These are phyloP conservation scores for Talinum fruticosum DNA, from an alignment of 148 eudicot genomes.

Conservation along the genomic window DNA sequence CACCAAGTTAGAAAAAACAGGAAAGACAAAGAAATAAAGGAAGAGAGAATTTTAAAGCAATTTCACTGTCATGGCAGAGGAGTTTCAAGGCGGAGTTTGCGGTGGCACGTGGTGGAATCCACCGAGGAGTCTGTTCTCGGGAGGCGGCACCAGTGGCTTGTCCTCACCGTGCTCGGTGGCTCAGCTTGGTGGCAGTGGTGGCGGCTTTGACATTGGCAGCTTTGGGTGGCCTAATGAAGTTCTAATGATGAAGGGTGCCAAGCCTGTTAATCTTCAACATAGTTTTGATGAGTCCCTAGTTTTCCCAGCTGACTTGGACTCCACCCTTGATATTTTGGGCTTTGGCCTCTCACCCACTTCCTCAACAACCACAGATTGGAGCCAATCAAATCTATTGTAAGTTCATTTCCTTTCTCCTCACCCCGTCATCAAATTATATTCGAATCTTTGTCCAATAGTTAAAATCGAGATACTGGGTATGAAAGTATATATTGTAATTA, in stretches of 20 bases:
- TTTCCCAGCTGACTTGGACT: constrained; percentile 38
- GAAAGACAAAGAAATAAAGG: background rate
- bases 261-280: background rate
- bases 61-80: constrained; percentile 60
- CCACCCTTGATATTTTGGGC: constrained; percentile 46
- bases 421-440: background rate
- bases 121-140: constrained; percentile 34
- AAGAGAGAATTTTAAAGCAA: background rate
- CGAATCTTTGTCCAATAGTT: background rate
- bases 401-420: constrained; percentile 10
- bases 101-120: constrained; percentile 61
- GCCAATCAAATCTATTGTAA: constrained; percentile 54
- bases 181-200: constrained; percentile 23
- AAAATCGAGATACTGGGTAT: background rate
- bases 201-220: constrained; percentile 5
- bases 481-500: background rate
- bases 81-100: constrained; percentile 71
- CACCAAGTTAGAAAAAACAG: background rate
- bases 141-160: constrained; percentile 33
- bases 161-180: constrained; percentile 42
- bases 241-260: constrained; percentile 31
- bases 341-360: constrained; percentile 8
- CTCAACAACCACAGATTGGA: constrained; percentile 44
- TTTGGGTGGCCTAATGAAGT: constrained; percentile 47
- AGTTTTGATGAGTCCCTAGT: constrained; percentile 24